Evolutionary conservation across 495 filamentous ascomycete genomes (phyloP).

Genomic region (Hapsidospora chrysogenum): DNA sequence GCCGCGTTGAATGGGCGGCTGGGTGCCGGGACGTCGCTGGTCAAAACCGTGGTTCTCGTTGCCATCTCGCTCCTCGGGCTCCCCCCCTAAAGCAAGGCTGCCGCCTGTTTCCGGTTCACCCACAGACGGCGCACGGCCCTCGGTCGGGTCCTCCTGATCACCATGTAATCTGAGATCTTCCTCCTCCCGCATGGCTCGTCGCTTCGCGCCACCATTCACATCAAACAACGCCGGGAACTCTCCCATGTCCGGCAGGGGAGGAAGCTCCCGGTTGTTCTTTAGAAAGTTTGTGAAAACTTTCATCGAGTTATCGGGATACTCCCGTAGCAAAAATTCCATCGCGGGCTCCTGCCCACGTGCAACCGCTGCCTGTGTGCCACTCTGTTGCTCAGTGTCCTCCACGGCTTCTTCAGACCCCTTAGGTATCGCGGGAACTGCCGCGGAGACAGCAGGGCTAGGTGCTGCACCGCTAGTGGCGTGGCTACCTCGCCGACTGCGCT

Average conservation of each 20-base stretch:
- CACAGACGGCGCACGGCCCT: conserved; percentile 22
- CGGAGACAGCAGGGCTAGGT: conserved; percentile 61
- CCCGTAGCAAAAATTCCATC: too few relatives aligned
- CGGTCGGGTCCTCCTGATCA: conserved; percentile 35
- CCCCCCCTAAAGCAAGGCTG: conserved; percentile 77
- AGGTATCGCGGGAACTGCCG: conserved; percentile 36
- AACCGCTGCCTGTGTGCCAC: too few relatives aligned
- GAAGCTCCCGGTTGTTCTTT: background rate
- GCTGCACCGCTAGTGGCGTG: conserved; percentile 60
- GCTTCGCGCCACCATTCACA: conserved; percentile 54
- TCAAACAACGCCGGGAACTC: conserved; percentile 69
- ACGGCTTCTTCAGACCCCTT: conserved; percentile 19
- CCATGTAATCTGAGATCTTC: conserved; percentile 42
- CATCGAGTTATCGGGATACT: conserved; percentile 1
- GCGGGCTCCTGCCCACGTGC: too few relatives aligned
- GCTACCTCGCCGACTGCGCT: conserved; percentile 56
- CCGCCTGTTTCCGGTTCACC: conserved; percentile 53
- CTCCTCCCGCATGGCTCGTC: conserved; percentile 53
- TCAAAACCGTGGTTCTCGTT: conserved; percentile 36
- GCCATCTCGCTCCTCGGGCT: conserved; percentile 59
- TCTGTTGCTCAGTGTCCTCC: conserved; percentile 11
- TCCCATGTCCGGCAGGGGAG: too few relatives aligned
- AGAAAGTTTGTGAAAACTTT: background rate
- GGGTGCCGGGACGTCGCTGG: conserved; percentile 36
- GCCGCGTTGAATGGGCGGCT: conserved; percentile 56